Evolutionary conservation across 176 grass and related monocot genomes (phyloP), one percentile per base, ranked within the genome.

Genomic region (Carex cristatella): DNA sequence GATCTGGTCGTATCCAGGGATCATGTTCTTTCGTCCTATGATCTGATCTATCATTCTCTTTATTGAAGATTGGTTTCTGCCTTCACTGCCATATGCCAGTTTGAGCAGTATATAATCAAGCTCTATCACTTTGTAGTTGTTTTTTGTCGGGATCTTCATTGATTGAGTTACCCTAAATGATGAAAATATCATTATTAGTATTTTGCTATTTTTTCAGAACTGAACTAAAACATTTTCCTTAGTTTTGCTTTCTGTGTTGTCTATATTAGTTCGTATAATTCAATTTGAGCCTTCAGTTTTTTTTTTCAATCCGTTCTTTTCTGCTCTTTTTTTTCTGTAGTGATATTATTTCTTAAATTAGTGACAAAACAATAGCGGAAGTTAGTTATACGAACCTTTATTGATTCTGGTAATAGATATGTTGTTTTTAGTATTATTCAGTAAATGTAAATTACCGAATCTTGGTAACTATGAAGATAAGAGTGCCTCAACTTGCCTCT

Each of bases 301-400:
- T 2, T 32, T 33, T 57, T 56, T 6, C 13, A 33, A 35, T 57
- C 13, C 9, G 9, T 54, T 16, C 8, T 81, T 64, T 48, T 48
- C 23, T 81, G 37, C 18, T 30, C 8, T 53, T 79, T 79, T 63
- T 77, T 5, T 10, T 18, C 7, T 71, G 38, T 42, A 7, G 14
- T 3, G 18, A 42, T 32, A 42, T 69, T 69, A n/a, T 40, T 42
- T 69, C 16, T 40, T 37, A 40, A n/a, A 69, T 1, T 5, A 69
- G 67, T 40, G n/a, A 42, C 67, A 69, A 69, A 69, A 14, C 33
- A 69, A 69, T 42, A 7, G 15, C 2, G 42, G 37, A 23, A 64
- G 30, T 81, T 81, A 61, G 79, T 79, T 79, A 10, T 81, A 38
- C n/a, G 38, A 81, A 62, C 51, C 31, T 18, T 81, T 31, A 65